A percentile compares a stretch with the other conserved stretches of the same genome.
phyloP scores from a whole-genome alignment of 805 yeast genomes.

The Yarrowia divulgata region DNA sequence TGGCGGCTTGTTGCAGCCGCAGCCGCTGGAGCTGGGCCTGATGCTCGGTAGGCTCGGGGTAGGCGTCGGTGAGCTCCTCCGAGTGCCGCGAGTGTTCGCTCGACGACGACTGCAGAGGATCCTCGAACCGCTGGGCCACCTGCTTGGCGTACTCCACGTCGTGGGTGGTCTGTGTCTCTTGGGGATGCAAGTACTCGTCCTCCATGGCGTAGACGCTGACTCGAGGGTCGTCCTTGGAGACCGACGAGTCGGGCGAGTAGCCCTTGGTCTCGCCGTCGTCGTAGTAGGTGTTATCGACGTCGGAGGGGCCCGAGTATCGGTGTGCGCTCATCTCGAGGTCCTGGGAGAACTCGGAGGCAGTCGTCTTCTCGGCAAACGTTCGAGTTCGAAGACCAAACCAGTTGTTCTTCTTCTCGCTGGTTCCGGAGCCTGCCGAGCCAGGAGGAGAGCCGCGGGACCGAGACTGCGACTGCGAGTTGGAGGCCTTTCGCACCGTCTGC shows the following conservation, averaged over 20 bases:
- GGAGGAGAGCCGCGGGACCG: conserved; percentile 27
- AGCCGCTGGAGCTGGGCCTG: conserved; percentile 15
- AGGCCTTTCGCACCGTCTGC: conserved; percentile 29
- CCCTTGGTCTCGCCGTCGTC: conserved; percentile 26
- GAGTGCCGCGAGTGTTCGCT: conserved; percentile 22
- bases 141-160: conserved; percentile 33
- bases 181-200: conserved; percentile 22
- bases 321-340: conserved; percentile 27
- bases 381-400: conserved; percentile 36
- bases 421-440: conserved; percentile 33
- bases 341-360: conserved; percentile 18
- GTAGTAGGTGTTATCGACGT: conserved; percentile 26
- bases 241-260: conserved; percentile 23
- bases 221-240: conserved; percentile 17
- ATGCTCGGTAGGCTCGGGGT: conserved; percentile 19
- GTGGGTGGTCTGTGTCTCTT: background rate
- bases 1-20: conserved; percentile 33
- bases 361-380: conserved; percentile 24
- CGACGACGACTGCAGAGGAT: conserved; percentile 13
- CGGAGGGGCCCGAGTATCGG: conserved; percentile 27
- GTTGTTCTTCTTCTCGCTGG: conserved; percentile 31
- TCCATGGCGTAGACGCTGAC: conserved; percentile 33
- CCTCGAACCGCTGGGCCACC: conserved; percentile 38
- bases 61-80: conserved; percentile 16
- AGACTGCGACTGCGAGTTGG: conserved; percentile 32